Evolutionary conservation across 164 flowering plant genomes (phyloP).

Genomic region (Platanus orientalis): DNA sequence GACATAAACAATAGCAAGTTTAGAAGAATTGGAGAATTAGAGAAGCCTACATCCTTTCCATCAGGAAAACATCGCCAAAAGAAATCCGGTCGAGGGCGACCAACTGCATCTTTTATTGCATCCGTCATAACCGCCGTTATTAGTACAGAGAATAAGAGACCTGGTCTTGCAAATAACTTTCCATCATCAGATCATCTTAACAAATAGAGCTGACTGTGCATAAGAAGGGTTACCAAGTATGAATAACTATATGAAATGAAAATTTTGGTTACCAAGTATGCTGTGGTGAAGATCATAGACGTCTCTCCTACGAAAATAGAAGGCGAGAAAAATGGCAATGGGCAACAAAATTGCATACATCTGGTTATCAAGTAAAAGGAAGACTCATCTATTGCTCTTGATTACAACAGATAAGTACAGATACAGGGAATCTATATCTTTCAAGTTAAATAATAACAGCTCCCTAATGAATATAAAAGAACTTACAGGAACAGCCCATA

Average conservation of each 20-base stretch:
- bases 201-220: too few species aligned
- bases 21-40: neutral
- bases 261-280: slow-evolving; percentile 44
- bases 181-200: slow-evolving; percentile 3
- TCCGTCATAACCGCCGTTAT: slow-evolving; percentile 73
- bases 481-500: slow-evolving; percentile 90
- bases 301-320: slow-evolving; percentile 53
- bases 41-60: slow-evolving; percentile 50
- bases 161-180: slow-evolving; percentile 29
- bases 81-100: too few species aligned
- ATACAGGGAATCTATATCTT: neutral
- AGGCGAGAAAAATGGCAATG: slow-evolving; percentile 29
- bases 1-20: neutral
- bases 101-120: slow-evolving; percentile 68
- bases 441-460: neutral
- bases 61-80: slow-evolving; percentile 90
- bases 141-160: slow-evolving; percentile 53
- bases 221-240: neutral
- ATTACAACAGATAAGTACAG: neutral
- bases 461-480: neutral
- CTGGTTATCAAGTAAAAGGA: slow-evolving; percentile 20
- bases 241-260: neutral
- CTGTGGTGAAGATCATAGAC: slow-evolving; percentile 84
- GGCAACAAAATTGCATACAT: slow-evolving; percentile 56
- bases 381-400: neutral